These are phyloP conservation scores for Fusarium gaditjirri DNA, from an alignment of 2,329 filamentous ascomycete species.

Conservation along the genomic window DNA sequence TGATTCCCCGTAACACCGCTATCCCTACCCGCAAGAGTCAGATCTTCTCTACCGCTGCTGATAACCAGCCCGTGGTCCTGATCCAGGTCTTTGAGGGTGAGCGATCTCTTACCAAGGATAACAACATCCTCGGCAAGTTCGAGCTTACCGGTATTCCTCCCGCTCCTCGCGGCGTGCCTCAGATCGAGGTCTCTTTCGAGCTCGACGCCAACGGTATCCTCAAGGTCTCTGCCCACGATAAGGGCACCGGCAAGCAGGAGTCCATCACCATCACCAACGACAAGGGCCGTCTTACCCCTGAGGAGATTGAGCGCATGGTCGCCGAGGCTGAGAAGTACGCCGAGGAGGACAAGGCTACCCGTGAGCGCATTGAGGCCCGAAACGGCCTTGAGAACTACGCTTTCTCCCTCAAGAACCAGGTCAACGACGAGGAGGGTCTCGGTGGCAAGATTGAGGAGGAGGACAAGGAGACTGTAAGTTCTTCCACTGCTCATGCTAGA, in stretches of 20 bases:
- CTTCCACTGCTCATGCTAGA: background rate
- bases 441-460: conserved; percentile 98
- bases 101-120: conserved; percentile 93
- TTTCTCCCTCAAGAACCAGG: conserved; percentile 99
- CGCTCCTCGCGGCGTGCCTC: conserved; percentile 93
- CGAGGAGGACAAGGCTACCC: conserved; percentile 98
- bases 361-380: conserved; percentile 94
- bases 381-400: conserved; percentile 99
- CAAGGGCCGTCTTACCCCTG: conserved; percentile 94
- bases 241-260: conserved; percentile 97
- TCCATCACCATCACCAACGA: conserved; percentile 99
- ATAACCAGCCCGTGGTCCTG: conserved; percentile 94
- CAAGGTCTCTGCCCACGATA: conserved; percentile 94
- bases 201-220: conserved; percentile 99
- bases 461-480: conserved; percentile 91
- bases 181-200: conserved; percentile 98
- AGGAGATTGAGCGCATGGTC: conserved; percentile 99
- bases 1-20: conserved; percentile 93
- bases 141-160: conserved; percentile 96
- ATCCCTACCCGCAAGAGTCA: conserved; percentile 97
- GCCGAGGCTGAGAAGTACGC: conserved; percentile 98
- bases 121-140: conserved; percentile 98
- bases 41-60: conserved; percentile 96
- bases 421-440: conserved; percentile 94
- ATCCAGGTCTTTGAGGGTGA: conserved; percentile 98